Base-by-base conservation (phyloP, 108 stramenopile genomes). In the Skeletonema marinoi region DNA sequence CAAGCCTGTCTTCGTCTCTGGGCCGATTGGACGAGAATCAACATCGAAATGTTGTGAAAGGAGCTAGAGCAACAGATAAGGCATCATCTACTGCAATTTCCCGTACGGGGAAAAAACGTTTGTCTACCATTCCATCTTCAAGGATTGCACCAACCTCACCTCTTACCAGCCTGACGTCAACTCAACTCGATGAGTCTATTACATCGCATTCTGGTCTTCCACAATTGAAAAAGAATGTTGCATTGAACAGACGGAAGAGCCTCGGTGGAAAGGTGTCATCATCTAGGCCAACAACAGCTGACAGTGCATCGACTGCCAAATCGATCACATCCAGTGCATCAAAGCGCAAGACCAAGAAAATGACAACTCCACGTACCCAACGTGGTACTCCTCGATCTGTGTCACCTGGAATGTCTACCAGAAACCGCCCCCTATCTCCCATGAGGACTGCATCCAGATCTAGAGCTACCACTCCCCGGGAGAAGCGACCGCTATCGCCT, bases 91-190 rank as follows among this genome's bases (percentile, higher is more conserved):
- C 75, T 64, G 82, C 75, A 60, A 32, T 77, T 8, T 81, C 74
- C 16, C 86, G 89, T 6, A 78, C 78, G 36, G 81, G 87, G 21
- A 91, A 75, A 6, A 78, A 90, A 63, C 83, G 71, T 12, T 80
- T 92, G 8, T 85, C 88, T 9, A 84, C 85, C 3, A 90, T 90
- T 60, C 90, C 90, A 0, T 80, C 91, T 14, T 70, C 85, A 33
- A 29, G 66, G 10, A 78, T 85, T 32, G 88, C 85, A 6, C 85
- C 87, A 8, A 81, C 86, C 74, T 91, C 90, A 14, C 91, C 90
- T 9, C 51, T 88, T 29, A 66, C 36, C 33, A 63, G 42, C 29
- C 71, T 87, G 29, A 65, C 83, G 10, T 60, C 70, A 44, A 46
- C 83, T 9, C 74, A 73, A 32, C 68, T 83, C 6, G 78, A 83